Evolutionary conservation across 129 eudicot species (phyloP), one percentile per base, ranked within the genome.

Genomic region (Arctium minus): DNA sequence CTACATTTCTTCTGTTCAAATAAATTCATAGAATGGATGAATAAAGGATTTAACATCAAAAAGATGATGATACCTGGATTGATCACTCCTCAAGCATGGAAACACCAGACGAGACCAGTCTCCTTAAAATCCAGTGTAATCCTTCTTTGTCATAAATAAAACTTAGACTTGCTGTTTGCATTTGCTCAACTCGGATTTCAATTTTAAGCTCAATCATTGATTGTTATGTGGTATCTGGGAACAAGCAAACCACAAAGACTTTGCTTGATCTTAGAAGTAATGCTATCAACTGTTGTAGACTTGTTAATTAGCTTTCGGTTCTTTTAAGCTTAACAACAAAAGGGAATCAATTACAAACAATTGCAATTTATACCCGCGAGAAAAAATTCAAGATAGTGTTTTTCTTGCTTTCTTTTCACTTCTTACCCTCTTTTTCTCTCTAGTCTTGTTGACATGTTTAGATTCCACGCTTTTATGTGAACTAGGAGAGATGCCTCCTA

Each of bases 391-490:
- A 80, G 32, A 92, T 90, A 56, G 88, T 89, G 82, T 72, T 77
- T 70, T 74, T 89, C 86, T 78, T 86, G 44, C 65, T 65, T 38
- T 88, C 68, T 82, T 90, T 74, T 68, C 85, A 50, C 79, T 64
- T 69, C 2, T 81, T 32, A 22, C 72, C 37, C 60, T 80, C 62
- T 65, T 85, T 50, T 82, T 83, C 5, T 30, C 65, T 11, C 76
- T 46, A 30, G 6, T 31, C 37, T 44, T 37, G 62, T 68, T 83
- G 62, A 37, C 39, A 68, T 68, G 78, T 87, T 84, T 86, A 67
- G 95, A 90, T 42, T 83, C 85, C 48, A 94, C 90, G 65, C 90
- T 90, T 74, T 82, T 72, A 70, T 90, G 97, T 72, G 97, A 92
- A 44, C 85, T 88, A 0, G 88, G 88, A 75, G 86, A 85, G 9